Evolutionary conservation across 2,329 filamentous ascomycete species (phyloP), one percentile per base, ranked within the genome.

Genomic region (Daldinia sp.): DNA sequence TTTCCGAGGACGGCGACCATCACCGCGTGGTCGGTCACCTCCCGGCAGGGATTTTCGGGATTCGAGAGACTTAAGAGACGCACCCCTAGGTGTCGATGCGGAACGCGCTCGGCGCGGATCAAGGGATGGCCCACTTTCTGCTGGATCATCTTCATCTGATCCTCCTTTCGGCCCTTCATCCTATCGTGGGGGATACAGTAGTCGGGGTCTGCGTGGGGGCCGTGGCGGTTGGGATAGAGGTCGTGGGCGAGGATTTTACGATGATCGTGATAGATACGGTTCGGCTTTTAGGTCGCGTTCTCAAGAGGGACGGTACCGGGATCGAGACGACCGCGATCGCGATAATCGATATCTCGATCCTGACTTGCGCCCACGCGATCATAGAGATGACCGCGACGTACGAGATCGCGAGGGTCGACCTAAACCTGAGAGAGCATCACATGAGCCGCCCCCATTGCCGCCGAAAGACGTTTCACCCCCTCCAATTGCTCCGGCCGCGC

Each of bases 121-220:
- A 7, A 83, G 91, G 71, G 91, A 94, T 70, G 90, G 90, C 0
- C 90, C 90, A 9, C 84, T 87, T 19, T 91, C 90, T 1, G 89
- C 88, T 15, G 88, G 88, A 3, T 92, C 90, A 2, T 87, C 87
- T 8, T 87, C 87, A 19, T 91, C 90, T 0, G 90, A 93, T 64
- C 83, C 86, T 10, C 82, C 85, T 1, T 88, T 89, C 58, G 83
- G 81, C 15, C 76, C 81, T 7, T 80, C 81, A 8, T 81, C 83
- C 7, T 82, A 83, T 56, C 83, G 84, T 9, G 85, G 87, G 17
- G 83, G 84, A 27, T 84, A 84, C 4, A 85, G 85, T 61, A 74
- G 77, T 25, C 81, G 84, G 54, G 86, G 87, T 1, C 84, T 87
- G 19, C 80, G 81, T 9, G 78, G 82, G 66, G 80, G 81, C 43